Evolutionary conservation across 495 filamentous ascomycete species (phyloP).

Genomic region (Sabuloglossum arenarium): DNA sequence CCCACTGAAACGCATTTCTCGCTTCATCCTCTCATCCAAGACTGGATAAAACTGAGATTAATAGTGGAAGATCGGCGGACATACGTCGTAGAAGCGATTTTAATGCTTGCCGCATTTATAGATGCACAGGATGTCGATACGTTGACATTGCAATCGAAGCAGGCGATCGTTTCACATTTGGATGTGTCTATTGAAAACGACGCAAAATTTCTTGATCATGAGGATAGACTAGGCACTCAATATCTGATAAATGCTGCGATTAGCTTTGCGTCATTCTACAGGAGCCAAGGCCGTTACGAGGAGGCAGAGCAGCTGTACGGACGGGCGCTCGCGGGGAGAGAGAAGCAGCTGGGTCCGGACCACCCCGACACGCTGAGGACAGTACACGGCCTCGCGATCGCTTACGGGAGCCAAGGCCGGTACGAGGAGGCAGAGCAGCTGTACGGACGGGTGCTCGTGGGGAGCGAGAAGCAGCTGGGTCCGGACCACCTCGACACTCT

Average conservation of each 20-base stretch:
- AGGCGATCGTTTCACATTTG: not conserved
- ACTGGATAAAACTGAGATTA: slow-evolving; percentile 8
- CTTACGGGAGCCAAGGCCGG: not conserved
- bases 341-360: not conserved
- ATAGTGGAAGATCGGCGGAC: not conserved
- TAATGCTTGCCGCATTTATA: not conserved
- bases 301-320: not conserved
- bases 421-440: not conserved
- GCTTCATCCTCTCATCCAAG: slow-evolving; percentile 10
- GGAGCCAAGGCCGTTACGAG: not conserved
- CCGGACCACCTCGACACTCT: not conserved
- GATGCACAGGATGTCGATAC: not conserved
- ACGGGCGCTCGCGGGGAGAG: not conserved
- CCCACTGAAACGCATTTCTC: slow-evolving; percentile 1
- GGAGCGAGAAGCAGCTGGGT: not conserved
- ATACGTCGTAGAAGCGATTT: not conserved
- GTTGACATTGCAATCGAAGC: not conserved
- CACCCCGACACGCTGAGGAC: not conserved
- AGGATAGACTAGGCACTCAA: not conserved
- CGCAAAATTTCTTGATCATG: not conserved
- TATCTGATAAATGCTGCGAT: not conserved
- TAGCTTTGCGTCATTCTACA: not conserved
- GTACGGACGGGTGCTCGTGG: not conserved
- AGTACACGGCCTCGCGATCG: not conserved
- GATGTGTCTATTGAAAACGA: not conserved